Base-by-base conservation (phyloP, 805 yeast genomes). In the Saccharomycopsis sp. region DNA sequence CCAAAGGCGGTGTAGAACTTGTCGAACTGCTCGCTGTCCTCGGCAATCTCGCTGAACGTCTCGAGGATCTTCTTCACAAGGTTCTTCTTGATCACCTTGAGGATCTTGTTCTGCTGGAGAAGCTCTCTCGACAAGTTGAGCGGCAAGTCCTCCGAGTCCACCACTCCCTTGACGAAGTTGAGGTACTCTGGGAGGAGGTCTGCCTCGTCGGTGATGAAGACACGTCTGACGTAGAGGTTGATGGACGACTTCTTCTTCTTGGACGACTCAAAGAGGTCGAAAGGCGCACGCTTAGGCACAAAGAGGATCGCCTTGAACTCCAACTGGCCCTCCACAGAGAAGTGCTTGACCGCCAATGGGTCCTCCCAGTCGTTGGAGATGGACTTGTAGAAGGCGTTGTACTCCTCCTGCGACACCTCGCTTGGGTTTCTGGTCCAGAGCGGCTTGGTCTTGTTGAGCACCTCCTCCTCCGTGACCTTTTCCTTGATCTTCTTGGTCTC, bases 361-460 rank as follows among this genome's bases (percentile, higher is more conserved):
- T 94, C 99, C 81, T 94, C 99, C 99, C 99, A 94, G 79, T 94
- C 99, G 79, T 94, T 94, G 58, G 99, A 91, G 72, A 94, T 94
- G 54, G 98, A 91, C 82, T 94, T 94, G 89, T 94, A 94, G 88
- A 94, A 94, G 61, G 98, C 95, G 71, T 94, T 92, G 84, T 94
- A 94, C 80, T 94, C 99, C 66, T 94, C 99, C 81, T 90, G 91
- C 64, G 97, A 83, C 67, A 94, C 96, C 64, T 94, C 99, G 68
- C 92, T 78, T 75, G 99, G 99, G 82, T 86, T 88, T 84, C 98
- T 90, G 67, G 99, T 94, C 99, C 99, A 94, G 73, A 94, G 80
- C 64, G 99, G 99, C 81, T 94, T 94, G 66, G 96, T 89, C 83
- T 92, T 94, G 89, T 94, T 94, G 71, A 94, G 86, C 78, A 92